phyloP scores from a whole-genome alignment of 495 filamentous ascomycete genomes.

The Penicillium arizonense region DNA sequence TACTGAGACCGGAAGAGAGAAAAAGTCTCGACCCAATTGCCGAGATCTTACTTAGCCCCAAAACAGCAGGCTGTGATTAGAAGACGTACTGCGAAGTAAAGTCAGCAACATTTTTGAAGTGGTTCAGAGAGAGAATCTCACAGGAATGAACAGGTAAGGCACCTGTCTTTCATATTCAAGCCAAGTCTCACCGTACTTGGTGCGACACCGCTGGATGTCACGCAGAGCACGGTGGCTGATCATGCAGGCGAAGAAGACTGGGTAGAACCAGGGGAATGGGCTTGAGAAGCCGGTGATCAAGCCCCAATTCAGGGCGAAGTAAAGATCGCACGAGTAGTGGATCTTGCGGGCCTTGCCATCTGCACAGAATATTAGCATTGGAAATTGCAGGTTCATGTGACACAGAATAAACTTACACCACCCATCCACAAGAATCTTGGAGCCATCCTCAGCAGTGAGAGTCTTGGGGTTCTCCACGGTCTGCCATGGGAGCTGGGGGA shows the following conservation, averaged over 20 bases:
- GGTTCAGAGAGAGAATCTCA: slow-evolving; percentile 47
- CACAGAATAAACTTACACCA: slow-evolving; percentile 63
- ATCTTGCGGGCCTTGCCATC: slow-evolving; percentile 88
- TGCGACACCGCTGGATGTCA: slow-evolving; percentile 79
- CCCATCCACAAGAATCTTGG: slow-evolving; percentile 81
- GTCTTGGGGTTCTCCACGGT: slow-evolving; percentile 80
- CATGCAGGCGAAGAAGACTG: slow-evolving; percentile 87
- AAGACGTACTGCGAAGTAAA: slow-evolving; percentile 31
- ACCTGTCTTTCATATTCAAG: slow-evolving; percentile 82
- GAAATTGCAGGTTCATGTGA: background rate
- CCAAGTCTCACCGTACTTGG: slow-evolving; percentile 93
- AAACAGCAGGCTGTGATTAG: slow-evolving; percentile 16
- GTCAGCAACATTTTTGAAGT: background rate
- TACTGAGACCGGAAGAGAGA: background rate
- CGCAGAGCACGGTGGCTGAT: slow-evolving; percentile 84
- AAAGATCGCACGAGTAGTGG: slow-evolving; percentile 90
- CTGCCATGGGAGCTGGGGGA: slow-evolving; percentile 94
- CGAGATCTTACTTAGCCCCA: background rate
- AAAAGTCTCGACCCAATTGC: background rate
- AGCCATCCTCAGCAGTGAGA: slow-evolving; percentile 76
- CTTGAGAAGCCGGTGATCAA: slow-evolving; percentile 66
- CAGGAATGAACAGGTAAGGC: slow-evolving; percentile 95
- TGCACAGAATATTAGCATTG: slow-evolving; percentile 16
- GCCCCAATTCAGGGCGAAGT: slow-evolving; percentile 67
- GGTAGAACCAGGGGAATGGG: slow-evolving; percentile 98